Conservation (phyloP, 129 eudicot species). For the Artemisia annua region DNA sequence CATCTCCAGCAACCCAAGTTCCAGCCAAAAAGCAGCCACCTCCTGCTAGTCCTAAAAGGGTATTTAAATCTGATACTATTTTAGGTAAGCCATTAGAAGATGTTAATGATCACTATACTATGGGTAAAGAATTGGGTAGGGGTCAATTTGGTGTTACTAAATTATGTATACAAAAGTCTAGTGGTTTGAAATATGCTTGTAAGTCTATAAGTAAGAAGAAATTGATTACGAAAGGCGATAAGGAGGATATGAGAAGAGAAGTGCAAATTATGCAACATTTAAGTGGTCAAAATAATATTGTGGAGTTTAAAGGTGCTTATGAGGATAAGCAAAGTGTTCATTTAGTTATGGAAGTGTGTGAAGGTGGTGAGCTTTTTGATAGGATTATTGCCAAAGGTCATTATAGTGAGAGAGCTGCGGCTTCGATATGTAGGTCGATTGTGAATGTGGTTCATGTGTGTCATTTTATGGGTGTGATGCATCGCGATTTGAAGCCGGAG, state of each 20-base stretch:
- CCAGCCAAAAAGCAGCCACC: constrained; percentile 39
- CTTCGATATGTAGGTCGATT: constrained; percentile 71
- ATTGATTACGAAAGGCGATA: constrained; percentile 70
- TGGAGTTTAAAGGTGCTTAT: constrained; percentile 84
- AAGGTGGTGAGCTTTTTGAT: constrained; percentile 93
- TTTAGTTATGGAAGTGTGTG: constrained; percentile 93
- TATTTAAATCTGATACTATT: constrained; percentile 57
- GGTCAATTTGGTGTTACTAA: constrained; percentile 92
- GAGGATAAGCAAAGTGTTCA: constrained; percentile 81
- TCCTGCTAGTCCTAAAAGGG: constrained; percentile 43
- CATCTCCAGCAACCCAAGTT: constrained; percentile 41
- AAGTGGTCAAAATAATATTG: constrained; percentile 87
- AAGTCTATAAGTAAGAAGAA: constrained; percentile 87
- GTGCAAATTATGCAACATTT: constrained; percentile 92
- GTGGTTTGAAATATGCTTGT: constrained; percentile 63
- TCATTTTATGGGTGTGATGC: constrained; percentile 97
- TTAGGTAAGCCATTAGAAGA: constrained; percentile 77
- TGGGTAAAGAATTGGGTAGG: constrained; percentile 69
- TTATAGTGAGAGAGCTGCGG: constrained; percentile 91
- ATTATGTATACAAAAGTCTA: constrained; percentile 58
- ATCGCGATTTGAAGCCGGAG: constrained; percentile 91
- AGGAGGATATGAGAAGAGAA: constrained; percentile 91
- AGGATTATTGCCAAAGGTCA: constrained; percentile 85
- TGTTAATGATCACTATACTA: constrained; percentile 55
- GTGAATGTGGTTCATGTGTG: constrained; percentile 93